Conservation (phyloP, 805 yeast genomes). For the Wickerhamiella dianesei region DNA sequence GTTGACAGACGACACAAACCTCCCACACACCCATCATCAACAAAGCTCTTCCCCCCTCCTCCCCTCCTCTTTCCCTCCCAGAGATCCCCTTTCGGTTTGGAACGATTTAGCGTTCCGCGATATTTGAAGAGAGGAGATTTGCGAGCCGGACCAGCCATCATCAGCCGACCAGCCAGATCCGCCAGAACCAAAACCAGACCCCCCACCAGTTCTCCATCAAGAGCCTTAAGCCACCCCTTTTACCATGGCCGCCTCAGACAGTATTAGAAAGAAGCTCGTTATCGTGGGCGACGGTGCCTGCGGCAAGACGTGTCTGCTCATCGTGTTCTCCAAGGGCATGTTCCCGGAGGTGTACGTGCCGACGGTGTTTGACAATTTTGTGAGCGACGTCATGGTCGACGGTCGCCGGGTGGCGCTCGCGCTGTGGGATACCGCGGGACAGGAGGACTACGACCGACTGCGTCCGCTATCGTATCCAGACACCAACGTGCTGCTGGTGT, state of each 20-base stretch:
- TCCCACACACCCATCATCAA: background rate
- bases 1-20: background rate
- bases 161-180: no score
- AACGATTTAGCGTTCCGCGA: background rate
- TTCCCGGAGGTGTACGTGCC: constrained; percentile 94
- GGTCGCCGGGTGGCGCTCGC: constrained; percentile 89
- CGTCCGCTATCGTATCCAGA: constrained; percentile 89
- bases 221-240: no score
- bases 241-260: constrained; percentile 2
- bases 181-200: no score
- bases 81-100: background rate
- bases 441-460: constrained; percentile 90
- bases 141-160: no score
- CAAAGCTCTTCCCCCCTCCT: background rate
- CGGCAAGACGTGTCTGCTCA: constrained; percentile 86
- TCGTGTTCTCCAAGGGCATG: constrained; percentile 71
- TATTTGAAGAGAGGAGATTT: background rate
- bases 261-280: constrained; percentile 46
- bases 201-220: no score
- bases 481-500: constrained; percentile 78
- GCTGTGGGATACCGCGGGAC: constrained; percentile 97
- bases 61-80: background rate
- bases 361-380: constrained; percentile 94
- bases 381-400: constrained; percentile 86
- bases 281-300: constrained; percentile 97